These are phyloP conservation scores for Sphaerosporella brunnea DNA, from an alignment of 495 filamentous ascomycete species.

Conservation along the genomic window DNA sequence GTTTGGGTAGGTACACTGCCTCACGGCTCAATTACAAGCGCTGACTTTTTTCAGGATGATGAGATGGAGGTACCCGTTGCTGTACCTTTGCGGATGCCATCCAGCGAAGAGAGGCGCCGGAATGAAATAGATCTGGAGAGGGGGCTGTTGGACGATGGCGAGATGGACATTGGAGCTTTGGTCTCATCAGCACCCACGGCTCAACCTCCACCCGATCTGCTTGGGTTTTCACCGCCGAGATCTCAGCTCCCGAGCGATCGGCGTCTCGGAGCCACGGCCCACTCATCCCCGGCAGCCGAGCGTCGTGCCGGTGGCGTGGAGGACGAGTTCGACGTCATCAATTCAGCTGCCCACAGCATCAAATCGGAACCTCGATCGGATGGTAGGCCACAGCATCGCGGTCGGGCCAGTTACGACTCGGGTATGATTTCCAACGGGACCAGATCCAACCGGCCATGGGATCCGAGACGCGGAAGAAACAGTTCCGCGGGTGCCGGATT, in stretches of 20 bases:
- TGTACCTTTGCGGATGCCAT: slow-evolving; percentile 68
- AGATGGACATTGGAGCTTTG: slow-evolving; percentile 78
- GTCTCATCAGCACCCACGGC: slow-evolving; percentile 40
- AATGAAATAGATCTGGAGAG: slow-evolving; percentile 30
- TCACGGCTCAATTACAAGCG: not conserved
- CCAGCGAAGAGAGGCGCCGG: slow-evolving; percentile 53
- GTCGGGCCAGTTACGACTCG: slow-evolving; percentile 19
- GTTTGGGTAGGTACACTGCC: slow-evolving; percentile 53
- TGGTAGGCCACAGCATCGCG: slow-evolving; percentile 7
- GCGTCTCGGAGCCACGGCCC: slow-evolving; percentile 48
- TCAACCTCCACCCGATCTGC: slow-evolving; percentile 49
- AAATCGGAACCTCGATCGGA: not conserved
- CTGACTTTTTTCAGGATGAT: slow-evolving; percentile 41
- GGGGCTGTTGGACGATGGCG: slow-evolving; percentile 31
- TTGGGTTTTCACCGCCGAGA: slow-evolving; percentile 45
- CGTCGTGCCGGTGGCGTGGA: not conserved
- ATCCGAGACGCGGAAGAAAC: not conserved
- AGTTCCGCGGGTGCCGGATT: not conserved
- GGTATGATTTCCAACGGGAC: not conserved
- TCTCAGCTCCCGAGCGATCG: slow-evolving; percentile 62
- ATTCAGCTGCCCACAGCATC: not conserved
- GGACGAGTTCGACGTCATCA: not conserved
- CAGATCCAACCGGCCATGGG: not conserved
- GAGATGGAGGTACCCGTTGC: slow-evolving; percentile 88
- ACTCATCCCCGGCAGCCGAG: not conserved